phyloP scores from a whole-genome alignment of 768 basidiomycete species.

The Holtermannia corniformis region DNA sequence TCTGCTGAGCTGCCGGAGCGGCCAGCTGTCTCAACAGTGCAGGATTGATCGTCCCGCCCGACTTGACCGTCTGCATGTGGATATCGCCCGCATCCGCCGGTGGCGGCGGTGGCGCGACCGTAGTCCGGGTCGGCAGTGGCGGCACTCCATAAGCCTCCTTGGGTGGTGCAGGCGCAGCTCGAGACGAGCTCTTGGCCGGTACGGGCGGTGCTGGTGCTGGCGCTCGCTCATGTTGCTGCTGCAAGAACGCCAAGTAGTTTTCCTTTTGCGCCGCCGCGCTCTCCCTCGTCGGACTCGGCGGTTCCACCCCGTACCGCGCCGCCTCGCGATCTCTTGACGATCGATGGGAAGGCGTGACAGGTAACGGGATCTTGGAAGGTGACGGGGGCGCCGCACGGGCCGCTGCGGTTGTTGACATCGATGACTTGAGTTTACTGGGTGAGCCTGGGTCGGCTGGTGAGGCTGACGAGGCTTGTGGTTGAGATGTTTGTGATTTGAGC shows the following conservation, averaged over 20 bases:
- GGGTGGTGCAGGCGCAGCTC: slow-evolving; percentile 4
- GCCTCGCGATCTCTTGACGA: slow-evolving; percentile 5
- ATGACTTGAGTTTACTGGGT: slow-evolving; percentile 11
- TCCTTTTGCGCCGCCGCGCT: neutral
- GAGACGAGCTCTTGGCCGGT: slow-evolving; percentile 19
- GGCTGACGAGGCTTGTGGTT: slow-evolving; percentile 16
- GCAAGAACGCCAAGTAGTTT: slow-evolving; percentile 34
- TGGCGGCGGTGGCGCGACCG: neutral
- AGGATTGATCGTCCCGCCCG: slow-evolving; percentile 33
- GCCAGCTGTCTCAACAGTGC: slow-evolving; percentile 33
- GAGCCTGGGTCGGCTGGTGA: slow-evolving; percentile 20
- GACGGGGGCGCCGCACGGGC: slow-evolving; percentile 14
- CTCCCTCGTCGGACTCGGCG: slow-evolving; percentile 1
- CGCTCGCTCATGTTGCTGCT: slow-evolving; percentile 15
- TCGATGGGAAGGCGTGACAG: slow-evolving; percentile 22
- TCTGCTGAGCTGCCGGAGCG: neutral
- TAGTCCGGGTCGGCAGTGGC: slow-evolving; percentile 2
- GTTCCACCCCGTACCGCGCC: slow-evolving; percentile 22
- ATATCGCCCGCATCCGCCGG: slow-evolving; percentile 46
- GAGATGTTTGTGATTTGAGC: slow-evolving; percentile 26
- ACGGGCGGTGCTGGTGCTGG: slow-evolving; percentile 29
- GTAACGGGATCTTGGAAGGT: slow-evolving; percentile 38
- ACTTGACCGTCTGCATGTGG: slow-evolving; percentile 72
- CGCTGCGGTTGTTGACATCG: too few relatives aligned
- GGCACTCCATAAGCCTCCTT: slow-evolving; percentile 2